These are phyloP conservation scores for Globisporangium nagaii DNA, from an alignment of 352 stramenopile genomes.

Conservation along the genomic window DNA sequence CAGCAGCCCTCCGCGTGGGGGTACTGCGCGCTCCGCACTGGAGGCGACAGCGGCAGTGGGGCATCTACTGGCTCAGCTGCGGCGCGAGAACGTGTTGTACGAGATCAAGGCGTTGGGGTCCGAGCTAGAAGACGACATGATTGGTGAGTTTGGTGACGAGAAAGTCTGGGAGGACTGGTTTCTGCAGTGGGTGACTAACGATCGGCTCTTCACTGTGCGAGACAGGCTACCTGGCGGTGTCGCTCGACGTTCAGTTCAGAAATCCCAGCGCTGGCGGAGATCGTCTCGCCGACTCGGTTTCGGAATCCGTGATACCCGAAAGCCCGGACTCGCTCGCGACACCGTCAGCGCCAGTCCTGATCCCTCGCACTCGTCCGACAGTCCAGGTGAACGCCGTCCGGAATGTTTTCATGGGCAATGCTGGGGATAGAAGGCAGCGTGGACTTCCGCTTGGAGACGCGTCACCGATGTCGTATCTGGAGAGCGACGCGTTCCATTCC, in stretches of 20 bases:
- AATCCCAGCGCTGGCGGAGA: neutral
- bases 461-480: constrained; percentile 5
- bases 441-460: neutral
- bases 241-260: constrained; percentile 10
- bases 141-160: no score
- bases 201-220: neutral
- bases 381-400: neutral
- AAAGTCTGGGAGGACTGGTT: no score
- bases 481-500: constrained; percentile 5
- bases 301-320: neutral
- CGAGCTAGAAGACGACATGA: neutral
- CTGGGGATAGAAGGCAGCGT: neutral
- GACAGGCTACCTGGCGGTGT: constrained; percentile 25
- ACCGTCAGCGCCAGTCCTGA: neutral
- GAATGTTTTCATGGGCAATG: neutral
- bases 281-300: neutral
- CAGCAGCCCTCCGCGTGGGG: neutral
- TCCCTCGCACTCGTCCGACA: neutral
- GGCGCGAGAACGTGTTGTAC: constrained; percentile 25
- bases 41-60: constrained; percentile 9
- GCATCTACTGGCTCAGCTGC: constrained; percentile 22
- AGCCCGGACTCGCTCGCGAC: neutral
- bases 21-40: neutral
- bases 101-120: constrained; percentile 25
- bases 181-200: no score